phyloP scores from a whole-genome alignment of 768 basidiomycete genomes.

The Lactarius quietus region DNA sequence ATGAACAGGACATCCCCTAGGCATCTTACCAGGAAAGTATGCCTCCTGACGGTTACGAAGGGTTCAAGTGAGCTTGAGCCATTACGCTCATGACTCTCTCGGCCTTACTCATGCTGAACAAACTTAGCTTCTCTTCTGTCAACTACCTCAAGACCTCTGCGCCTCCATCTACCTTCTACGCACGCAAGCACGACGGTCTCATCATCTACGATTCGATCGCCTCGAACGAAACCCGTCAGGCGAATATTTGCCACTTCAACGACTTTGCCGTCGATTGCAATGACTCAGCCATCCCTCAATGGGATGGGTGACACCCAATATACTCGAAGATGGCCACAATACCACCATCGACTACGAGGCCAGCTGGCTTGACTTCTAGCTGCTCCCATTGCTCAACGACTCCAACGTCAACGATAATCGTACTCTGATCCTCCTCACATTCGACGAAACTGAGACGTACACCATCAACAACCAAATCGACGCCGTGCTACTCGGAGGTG shows the following conservation, averaged over 20 bases:
- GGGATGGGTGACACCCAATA: slow-evolving; percentile 62
- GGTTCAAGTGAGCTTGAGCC: slow-evolving; percentile 19
- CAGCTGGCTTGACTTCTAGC: no score
- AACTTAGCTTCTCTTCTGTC: slow-evolving; percentile 34
- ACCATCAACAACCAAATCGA: slow-evolving; percentile 46
- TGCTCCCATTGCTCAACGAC: no score
- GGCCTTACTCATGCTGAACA: neutral
- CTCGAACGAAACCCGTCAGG: slow-evolving; percentile 38
- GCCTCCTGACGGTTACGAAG: slow-evolving; percentile 43
- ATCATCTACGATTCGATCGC: slow-evolving; percentile 51
- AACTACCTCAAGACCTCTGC: slow-evolving; percentile 39
- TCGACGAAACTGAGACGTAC: slow-evolving; percentile 47
- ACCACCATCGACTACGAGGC: slow-evolving; percentile 48
- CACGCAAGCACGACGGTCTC: no score
- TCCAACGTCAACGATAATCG: no score
- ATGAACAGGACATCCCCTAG: slow-evolving; percentile 56
- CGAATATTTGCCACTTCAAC: slow-evolving; percentile 56
- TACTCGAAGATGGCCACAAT: slow-evolving; percentile 57
- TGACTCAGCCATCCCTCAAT: slow-evolving; percentile 50
- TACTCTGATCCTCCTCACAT: no score
- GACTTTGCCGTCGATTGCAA: slow-evolving; percentile 55
- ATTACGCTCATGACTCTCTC: neutral
- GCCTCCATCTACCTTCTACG: slow-evolving; percentile 38
- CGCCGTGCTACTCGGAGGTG: slow-evolving; percentile 44
- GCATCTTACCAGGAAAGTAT: no score